Conservation (phyloP, 176 grass and related monocot genomes). For the Luzula sylvatica region DNA sequence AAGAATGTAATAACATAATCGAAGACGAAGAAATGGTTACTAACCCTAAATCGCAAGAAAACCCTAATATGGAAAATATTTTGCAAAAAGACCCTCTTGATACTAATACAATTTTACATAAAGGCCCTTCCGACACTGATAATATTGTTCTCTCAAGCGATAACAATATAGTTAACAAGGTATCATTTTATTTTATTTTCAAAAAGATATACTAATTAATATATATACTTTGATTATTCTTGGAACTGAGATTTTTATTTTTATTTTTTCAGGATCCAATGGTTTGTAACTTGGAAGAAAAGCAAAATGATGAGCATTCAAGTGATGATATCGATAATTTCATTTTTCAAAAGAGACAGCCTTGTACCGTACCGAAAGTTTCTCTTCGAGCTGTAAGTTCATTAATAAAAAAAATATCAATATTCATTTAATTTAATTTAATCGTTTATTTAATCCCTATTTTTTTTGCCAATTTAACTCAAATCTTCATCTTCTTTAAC, state of each 20-base stretch:
- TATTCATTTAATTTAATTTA: not conserved
- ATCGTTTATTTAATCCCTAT: not conserved
- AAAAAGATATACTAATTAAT: too few relatives aligned
- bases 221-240: too few relatives aligned
- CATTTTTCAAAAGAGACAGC: slow-evolving; percentile 10
- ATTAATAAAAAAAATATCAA: not conserved
- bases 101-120: too few relatives aligned
- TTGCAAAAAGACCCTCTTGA: too few relatives aligned
- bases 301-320: not conserved
- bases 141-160: too few relatives aligned
- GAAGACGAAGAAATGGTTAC: not conserved
- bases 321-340: slow-evolving; percentile 12
- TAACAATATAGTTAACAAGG: too few relatives aligned
- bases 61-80: not conserved
- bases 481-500: not conserved
- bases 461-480: too few relatives aligned
- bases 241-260: not conserved
- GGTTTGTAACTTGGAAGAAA: not conserved
- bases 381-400: slow-evolving; percentile 9
- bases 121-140: too few relatives aligned
- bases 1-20: not conserved
- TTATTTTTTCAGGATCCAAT: not conserved
- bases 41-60: not conserved
- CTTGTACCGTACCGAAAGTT: slow-evolving; percentile 3
- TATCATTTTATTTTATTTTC: too few relatives aligned